phyloP scores from a whole-genome alignment of 768 basidiomycete species.

The Mycena rosella region DNA sequence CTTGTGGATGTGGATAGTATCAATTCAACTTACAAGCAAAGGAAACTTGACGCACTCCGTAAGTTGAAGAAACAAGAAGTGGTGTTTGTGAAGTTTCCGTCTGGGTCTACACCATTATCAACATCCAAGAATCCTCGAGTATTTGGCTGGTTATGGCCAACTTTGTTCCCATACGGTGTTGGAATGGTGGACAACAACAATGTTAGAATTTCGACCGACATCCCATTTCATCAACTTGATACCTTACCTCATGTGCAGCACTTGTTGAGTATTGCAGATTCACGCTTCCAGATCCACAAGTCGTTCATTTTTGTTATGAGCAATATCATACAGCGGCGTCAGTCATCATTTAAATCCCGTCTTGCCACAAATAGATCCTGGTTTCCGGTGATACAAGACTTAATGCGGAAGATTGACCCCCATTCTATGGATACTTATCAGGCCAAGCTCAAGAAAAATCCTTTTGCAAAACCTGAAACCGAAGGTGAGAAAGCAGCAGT shows the following conservation, averaged over 20 bases:
- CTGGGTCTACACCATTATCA: slow-evolving; percentile 26
- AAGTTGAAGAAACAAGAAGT: slow-evolving; percentile 16
- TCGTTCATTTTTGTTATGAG: slow-evolving; percentile 34
- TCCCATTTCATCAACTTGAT: slow-evolving; percentile 28
- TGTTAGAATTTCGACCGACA: slow-evolving; percentile 1
- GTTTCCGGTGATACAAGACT: too few species aligned
- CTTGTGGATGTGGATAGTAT: slow-evolving; percentile 34
- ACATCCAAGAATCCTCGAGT: slow-evolving; percentile 35
- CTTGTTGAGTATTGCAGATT: slow-evolving; percentile 25
- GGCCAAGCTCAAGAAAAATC: too few species aligned
- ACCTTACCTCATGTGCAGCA: slow-evolving; percentile 7
- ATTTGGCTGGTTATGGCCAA: slow-evolving; percentile 37
- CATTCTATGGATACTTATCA: too few species aligned
- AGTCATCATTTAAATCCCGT: too few species aligned
- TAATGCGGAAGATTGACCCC: too few species aligned
- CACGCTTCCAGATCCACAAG: slow-evolving; percentile 32
- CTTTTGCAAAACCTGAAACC: too few species aligned
- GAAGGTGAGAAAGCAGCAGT: too few species aligned
- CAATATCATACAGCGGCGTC: not conserved
- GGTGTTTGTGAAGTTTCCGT: slow-evolving; percentile 36
- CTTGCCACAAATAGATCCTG: too few species aligned
- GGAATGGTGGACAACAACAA: slow-evolving; percentile 36
- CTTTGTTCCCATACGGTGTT: slow-evolving; percentile 40
- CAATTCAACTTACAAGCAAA: slow-evolving; percentile 30
- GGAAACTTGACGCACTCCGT: slow-evolving; percentile 30